These are phyloP conservation scores for Aspergillus sp. DNA, from an alignment of 2,329 filamentous ascomycete genomes.

Conservation along the genomic window DNA sequence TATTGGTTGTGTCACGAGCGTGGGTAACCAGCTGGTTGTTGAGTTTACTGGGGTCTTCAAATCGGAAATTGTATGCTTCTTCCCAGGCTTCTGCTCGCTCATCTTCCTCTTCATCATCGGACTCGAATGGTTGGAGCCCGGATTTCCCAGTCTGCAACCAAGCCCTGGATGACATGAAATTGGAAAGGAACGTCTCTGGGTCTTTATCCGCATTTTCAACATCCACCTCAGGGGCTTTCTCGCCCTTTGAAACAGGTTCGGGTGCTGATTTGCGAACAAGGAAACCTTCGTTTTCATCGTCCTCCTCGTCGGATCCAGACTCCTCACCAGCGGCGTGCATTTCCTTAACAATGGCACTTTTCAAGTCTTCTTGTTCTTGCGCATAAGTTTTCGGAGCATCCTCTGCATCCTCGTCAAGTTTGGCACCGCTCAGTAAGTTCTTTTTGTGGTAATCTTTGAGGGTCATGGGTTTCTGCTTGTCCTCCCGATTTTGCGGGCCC, in stretches of 20 bases:
- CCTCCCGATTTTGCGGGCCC: conserved; percentile 39
- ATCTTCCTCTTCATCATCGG: conserved; percentile 79
- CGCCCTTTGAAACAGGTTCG: conserved; percentile 28
- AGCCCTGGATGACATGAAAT: conserved; percentile 88
- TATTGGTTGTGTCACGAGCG: conserved; percentile 78
- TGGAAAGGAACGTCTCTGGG: conserved; percentile 88
- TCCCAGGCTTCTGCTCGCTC: conserved; percentile 82
- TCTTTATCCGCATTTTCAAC: conserved; percentile 79
- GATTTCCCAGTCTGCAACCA: conserved; percentile 73
- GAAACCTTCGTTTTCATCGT: conserved; percentile 69
- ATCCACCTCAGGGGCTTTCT: conserved; percentile 57
- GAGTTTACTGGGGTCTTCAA: conserved; percentile 84
- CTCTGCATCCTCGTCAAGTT: conserved; percentile 52
- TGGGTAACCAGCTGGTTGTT: conserved; percentile 89
- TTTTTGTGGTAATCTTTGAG: conserved; percentile 89
- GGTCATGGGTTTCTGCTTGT: conserved; percentile 80
- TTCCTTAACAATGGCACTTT: conserved; percentile 73
- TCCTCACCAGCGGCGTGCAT: conserved; percentile 66
- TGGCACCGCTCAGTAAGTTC: conserved; percentile 75
- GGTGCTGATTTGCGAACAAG: conserved; percentile 68
- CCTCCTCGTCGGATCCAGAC: conserved; percentile 46
- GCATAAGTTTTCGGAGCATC: conserved; percentile 68
- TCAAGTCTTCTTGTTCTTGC: conserved; percentile 83
- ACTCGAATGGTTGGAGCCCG: conserved; percentile 80
- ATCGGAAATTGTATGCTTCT: conserved; percentile 90